Conservation (phyloP, 2,329 filamentous ascomycete genomes). For the Fusarium sp. region DNA sequence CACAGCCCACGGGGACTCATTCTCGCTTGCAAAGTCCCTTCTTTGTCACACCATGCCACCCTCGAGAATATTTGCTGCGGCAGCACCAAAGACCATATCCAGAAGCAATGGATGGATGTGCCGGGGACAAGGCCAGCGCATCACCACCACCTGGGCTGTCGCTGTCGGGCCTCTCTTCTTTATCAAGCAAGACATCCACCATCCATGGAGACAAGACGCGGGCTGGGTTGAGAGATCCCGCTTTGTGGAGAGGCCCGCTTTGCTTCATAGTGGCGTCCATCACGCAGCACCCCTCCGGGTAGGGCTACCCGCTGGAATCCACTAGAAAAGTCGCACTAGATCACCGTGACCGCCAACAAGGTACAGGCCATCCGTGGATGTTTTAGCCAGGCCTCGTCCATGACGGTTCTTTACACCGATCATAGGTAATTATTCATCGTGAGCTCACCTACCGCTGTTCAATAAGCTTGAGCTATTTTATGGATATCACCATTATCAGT, state of each 20-base stretch:
- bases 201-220: slow-evolving; percentile 2
- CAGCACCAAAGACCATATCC: not conserved
- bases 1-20: not conserved
- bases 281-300: slow-evolving; percentile 16
- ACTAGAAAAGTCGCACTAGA: slow-evolving; percentile 20
- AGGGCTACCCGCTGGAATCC: slow-evolving; percentile 14
- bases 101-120: not conserved
- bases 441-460: not conserved
- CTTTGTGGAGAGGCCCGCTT: slow-evolving; percentile 37
- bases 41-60: not conserved
- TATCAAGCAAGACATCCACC: slow-evolving; percentile 19
- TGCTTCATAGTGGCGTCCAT: slow-evolving; percentile 26
- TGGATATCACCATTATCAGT: not conserved
- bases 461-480: not conserved
- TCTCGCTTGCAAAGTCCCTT: not conserved
- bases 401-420: not conserved
- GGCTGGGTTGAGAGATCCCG: slow-evolving; percentile 23
- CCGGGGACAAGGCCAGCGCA: not conserved
- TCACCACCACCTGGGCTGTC: not conserved
- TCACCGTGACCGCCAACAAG: slow-evolving; percentile 2
- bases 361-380: not conserved
- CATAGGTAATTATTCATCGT: not conserved
- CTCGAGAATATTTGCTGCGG: not conserved
- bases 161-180: not conserved
- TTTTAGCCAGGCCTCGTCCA: not conserved